These are phyloP conservation scores for Exophiala bonariae DNA, from an alignment of 2,329 filamentous ascomycete genomes.

Conservation along the genomic window DNA sequence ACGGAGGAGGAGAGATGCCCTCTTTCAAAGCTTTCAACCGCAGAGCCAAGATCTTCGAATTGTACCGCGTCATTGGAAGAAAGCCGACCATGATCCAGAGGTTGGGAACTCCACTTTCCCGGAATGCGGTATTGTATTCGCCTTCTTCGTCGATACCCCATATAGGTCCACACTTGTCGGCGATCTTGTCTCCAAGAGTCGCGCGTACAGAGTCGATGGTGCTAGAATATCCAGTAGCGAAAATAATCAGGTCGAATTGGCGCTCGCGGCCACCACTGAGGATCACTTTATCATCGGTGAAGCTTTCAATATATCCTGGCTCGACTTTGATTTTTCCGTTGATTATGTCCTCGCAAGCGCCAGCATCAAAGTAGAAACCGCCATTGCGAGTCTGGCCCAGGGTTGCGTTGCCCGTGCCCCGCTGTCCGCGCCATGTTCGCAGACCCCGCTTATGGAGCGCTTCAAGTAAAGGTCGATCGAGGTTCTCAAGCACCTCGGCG, in stretches of 20 bases:
- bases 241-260: constrained; percentile 34
- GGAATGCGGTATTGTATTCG: constrained; percentile 33
- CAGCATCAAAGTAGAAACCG: constrained; percentile 34
- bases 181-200: constrained; percentile 30
- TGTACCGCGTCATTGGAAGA: constrained; percentile 36
- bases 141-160: constrained; percentile 34
- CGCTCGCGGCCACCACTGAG: constrained; percentile 34
- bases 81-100: constrained; percentile 42
- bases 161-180: constrained; percentile 26
- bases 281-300: constrained; percentile 36
- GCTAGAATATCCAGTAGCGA: constrained; percentile 33
- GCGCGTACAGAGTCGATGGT: constrained; percentile 28
- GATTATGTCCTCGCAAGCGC: constrained; percentile 32
- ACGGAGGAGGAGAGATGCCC: constrained; percentile 9
- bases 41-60: constrained; percentile 37
- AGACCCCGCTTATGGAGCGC: constrained; percentile 31
- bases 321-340: constrained; percentile 33
- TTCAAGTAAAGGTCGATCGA: constrained; percentile 28
- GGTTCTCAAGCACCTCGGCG: constrained; percentile 27
- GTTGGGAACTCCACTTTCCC: constrained; percentile 36
- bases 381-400: constrained; percentile 34
- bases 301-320: constrained; percentile 24
- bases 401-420: constrained; percentile 34
- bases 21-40: constrained; percentile 33
- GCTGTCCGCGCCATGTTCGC: constrained; percentile 37